A percentile compares a stretch with the other conserved stretches of the same genome.
These are phyloP conservation scores for Globisporangium camurandrum DNA, from an alignment of 352 stramenopile genomes.

Conservation along the genomic window DNA sequence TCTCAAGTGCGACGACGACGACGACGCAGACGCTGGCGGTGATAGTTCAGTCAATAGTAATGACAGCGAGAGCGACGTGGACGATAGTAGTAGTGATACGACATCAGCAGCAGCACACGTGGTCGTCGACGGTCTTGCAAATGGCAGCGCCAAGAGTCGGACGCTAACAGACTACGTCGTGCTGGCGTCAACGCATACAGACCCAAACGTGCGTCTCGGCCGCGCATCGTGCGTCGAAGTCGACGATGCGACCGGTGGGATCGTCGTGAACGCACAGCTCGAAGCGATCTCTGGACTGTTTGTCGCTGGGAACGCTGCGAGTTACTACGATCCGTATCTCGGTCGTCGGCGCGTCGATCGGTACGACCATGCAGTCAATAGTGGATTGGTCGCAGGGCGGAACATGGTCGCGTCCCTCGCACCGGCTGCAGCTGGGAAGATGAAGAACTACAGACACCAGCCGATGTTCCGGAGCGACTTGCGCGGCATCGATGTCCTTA, in stretches of 20 bases:
- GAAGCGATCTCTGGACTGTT: conserved; percentile 88
- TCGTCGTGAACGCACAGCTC: conserved; percentile 87
- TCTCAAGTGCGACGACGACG: conserved; percentile 34
- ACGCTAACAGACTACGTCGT: conserved; percentile 86
- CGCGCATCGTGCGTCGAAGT: conserved; percentile 70
- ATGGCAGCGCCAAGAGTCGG: conserved; percentile 61
- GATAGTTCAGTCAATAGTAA: too few relatives aligned
- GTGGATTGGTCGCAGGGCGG: conserved; percentile 74
- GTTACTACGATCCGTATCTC: conserved; percentile 86
- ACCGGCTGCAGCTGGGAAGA: conserved; percentile 28
- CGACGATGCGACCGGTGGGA: conserved; percentile 79
- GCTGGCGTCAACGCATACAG: conserved; percentile 88
- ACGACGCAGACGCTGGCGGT: background rate
- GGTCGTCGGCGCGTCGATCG: conserved; percentile 82
- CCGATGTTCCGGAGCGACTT: conserved; percentile 83
- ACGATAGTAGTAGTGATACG: conserved; percentile 2
- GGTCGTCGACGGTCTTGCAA: conserved; percentile 53
- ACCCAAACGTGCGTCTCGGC: conserved; percentile 70
- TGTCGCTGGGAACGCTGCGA: conserved; percentile 84
- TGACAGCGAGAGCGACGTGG: background rate
- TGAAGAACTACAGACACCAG: conserved; percentile 86
- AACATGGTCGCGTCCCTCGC: conserved; percentile 77
- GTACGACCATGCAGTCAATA: conserved; percentile 92
- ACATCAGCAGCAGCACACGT: conserved; percentile 36
- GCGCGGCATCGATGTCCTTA: conserved; percentile 56